phyloP scores from a whole-genome alignment of 164 flowering plant species.

The grape (Vitis vinifera) region DNA sequence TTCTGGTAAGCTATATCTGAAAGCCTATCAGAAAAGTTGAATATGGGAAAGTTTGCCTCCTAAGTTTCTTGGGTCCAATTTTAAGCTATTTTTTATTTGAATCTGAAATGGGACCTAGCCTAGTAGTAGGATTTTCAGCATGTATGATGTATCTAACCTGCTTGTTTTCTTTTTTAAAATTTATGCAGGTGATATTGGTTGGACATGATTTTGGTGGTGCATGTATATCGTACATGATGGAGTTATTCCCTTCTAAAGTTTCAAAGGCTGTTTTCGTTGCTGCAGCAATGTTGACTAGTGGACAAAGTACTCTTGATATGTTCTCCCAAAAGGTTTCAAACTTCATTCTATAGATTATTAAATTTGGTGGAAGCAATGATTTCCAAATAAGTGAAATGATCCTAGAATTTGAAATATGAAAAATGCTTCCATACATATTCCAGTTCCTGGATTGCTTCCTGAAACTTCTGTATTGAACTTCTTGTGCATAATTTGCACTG shows the following conservation, averaged over 20 bases:
- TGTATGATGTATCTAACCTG: too few relatives aligned
- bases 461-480: background rate
- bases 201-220: conserved; percentile 98
- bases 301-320: conserved; percentile 74
- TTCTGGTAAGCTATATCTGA: too few relatives aligned
- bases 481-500: background rate
- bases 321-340: conserved; percentile 66
- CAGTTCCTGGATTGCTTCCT: background rate
- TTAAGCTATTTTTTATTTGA: too few relatives aligned
- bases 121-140: too few relatives aligned
- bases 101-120: too few relatives aligned
- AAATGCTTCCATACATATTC: too few relatives aligned
- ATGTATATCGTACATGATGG: conserved; percentile 86
- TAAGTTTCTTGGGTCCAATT: too few relatives aligned
- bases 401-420: too few relatives aligned
- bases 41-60: too few relatives aligned
- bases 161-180: background rate
- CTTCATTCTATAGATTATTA: background rate
- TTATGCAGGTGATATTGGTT: conserved; percentile 81
- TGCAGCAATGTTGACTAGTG: conserved; percentile 74
- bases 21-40: too few relatives aligned
- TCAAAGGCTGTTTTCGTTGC: conserved; percentile 83
- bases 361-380: background rate
- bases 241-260: conserved; percentile 64
- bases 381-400: too few relatives aligned